Conservation (phyloP, 768 basidiomycete genomes). For the Xerocomellus dryophilus region DNA sequence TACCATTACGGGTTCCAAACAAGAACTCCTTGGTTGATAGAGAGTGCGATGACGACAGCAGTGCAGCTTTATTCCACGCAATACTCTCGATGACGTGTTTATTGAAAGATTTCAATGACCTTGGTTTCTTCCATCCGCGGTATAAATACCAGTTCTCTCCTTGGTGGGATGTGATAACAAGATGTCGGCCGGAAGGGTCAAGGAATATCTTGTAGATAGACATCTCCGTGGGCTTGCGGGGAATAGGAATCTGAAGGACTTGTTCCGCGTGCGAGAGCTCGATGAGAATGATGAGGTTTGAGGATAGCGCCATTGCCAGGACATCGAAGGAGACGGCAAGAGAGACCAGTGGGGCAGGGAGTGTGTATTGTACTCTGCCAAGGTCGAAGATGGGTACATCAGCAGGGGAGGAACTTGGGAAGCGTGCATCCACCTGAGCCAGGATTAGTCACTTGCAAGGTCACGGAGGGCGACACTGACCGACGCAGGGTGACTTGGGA, state of each 20-base stretch:
- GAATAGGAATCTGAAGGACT: slow-evolving; percentile 75
- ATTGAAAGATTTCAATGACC: slow-evolving; percentile 71
- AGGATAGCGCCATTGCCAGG: slow-evolving; percentile 77
- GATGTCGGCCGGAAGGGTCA: slow-evolving; percentile 90
- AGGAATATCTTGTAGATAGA: slow-evolving; percentile 80
- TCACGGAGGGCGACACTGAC: slow-evolving; percentile 4
- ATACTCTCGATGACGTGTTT: slow-evolving; percentile 85
- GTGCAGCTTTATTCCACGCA: slow-evolving; percentile 80
- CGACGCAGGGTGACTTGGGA: slow-evolving; percentile 36
- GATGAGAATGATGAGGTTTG: slow-evolving; percentile 80
- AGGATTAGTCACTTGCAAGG: slow-evolving; percentile 8
- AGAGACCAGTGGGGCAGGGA: slow-evolving; percentile 79
- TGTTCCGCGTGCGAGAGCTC: slow-evolving; percentile 87
- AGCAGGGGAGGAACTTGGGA: slow-evolving; percentile 32
- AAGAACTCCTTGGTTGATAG: slow-evolving; percentile 83
- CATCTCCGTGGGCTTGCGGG: slow-evolving; percentile 72
- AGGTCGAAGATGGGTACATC: slow-evolving; percentile 73
- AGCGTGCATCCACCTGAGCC: slow-evolving; percentile 30
- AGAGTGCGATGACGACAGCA: slow-evolving; percentile 61
- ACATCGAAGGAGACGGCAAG: slow-evolving; percentile 85
- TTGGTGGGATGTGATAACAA: slow-evolving; percentile 78
- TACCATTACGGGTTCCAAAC: slow-evolving; percentile 81
- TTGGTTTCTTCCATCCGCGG: slow-evolving; percentile 76
- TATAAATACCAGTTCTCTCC: slow-evolving; percentile 95
- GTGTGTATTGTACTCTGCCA: slow-evolving; percentile 84